Base-by-base conservation (phyloP, 2,329 filamentous ascomycete species). In the Penicillium sp. region DNA sequence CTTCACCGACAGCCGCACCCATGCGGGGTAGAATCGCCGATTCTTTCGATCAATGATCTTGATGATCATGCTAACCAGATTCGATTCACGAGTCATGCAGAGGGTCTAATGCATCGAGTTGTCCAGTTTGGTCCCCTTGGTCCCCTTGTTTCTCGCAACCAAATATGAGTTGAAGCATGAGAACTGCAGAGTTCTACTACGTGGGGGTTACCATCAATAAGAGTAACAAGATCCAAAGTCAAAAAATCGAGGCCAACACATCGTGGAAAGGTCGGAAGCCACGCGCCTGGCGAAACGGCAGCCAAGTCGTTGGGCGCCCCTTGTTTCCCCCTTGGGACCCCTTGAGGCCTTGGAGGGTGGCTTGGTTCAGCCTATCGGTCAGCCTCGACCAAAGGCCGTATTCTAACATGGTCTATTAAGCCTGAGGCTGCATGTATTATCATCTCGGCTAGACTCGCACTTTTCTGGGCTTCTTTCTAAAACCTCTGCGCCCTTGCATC, bases 1-100 rank as follows among this genome's bases (percentile, higher is more conserved):
- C 27, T 45, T 57, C 56, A 57, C 56, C 53, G 58, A 58, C 53
- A 52, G 3, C 47, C 18, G 55, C 36, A 32, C 27, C 5, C 32
- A 32, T 55, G 45, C 43, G 48, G 54, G 56, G 56, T 53, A 40
- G 21, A 34, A 13, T 36, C n/a, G 8, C 24, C 24, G 24, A 27
- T 27, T 6, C 24, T 27, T 27, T 38, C 22, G 48, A 50, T 50
- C 32, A 5, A 43, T 27, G 24, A 27, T 27, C 24, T 27, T 27
- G 24, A 27, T 27, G 24, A 27, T 27, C 24, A 6, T 27, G 24
- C 5, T 27, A 8, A 27, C 24, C 5, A 27, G 24, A 27, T 27
- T 27, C 6, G 24, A 27, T 27, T 27, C 24, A 5, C 5, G 24
- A 27, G 24, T 27, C 24, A 27, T 27, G 24, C 24, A 27, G 5